A percentile compares a stretch with the other conserved stretches of the same genome.
Evolutionary conservation across 495 filamentous ascomycete species (phyloP).

Genomic region (Trypethelium eluteriae): DNA sequence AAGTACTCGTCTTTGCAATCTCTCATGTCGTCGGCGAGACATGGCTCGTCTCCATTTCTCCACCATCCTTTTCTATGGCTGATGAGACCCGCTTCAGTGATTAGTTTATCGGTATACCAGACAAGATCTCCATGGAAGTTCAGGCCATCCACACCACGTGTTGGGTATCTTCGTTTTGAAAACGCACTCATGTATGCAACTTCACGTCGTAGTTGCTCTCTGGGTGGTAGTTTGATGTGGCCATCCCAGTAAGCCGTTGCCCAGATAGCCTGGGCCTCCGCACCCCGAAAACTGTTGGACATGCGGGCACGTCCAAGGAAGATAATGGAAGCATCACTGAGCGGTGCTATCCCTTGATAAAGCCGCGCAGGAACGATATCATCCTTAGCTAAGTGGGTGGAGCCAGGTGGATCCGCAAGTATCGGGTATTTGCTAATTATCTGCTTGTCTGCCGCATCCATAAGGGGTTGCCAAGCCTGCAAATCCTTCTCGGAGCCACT

Average conservation of each 20-base stretch:
- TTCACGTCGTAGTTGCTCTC: conserved; percentile 28
- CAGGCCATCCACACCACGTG: conserved; percentile 34
- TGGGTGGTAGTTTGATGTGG: conserved; percentile 17
- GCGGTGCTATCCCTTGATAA: conserved; percentile 12
- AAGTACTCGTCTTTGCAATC: conserved; percentile 31
- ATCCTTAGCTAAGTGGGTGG: neutral
- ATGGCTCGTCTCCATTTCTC: conserved; percentile 26
- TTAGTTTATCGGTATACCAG: conserved; percentile 32
- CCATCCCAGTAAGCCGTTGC: conserved; percentile 40
- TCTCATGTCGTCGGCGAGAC: conserved; percentile 28
- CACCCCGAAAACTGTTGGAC: conserved; percentile 35
- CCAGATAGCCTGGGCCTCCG: conserved; percentile 41
- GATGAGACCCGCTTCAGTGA: conserved; percentile 31
- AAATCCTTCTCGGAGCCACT: neutral
- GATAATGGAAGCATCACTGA: conserved; percentile 35
- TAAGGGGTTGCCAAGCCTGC: conserved; percentile 21
- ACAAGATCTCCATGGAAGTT: conserved; percentile 35
- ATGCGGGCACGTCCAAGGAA: conserved; percentile 36
- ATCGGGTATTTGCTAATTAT: conserved; percentile 35
- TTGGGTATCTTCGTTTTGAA: conserved; percentile 36
- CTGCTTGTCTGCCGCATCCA: conserved; percentile 30
- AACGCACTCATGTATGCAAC: conserved; percentile 34
- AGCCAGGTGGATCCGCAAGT: conserved; percentile 18
- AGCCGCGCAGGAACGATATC: conserved; percentile 11
- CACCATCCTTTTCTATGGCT: conserved; percentile 31